phyloP scores from a whole-genome alignment of 345 rosid genomes.

The Cardiospermum halicacabum region DNA sequence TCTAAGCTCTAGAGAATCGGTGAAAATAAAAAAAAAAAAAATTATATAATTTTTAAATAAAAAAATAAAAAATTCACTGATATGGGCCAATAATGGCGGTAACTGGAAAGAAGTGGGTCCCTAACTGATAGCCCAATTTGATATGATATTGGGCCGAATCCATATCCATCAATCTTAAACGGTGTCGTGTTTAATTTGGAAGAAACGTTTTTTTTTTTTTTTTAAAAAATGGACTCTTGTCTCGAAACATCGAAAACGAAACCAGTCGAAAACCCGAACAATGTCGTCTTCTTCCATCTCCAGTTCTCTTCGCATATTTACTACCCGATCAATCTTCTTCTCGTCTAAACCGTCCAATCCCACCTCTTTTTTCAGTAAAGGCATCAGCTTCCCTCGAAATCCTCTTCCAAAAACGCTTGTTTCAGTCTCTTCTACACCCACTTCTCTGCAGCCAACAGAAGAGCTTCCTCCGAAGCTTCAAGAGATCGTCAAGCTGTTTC shows the following conservation, averaged over 20 bases:
- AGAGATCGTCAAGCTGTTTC: conserved; percentile 76
- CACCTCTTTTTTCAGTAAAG: conserved; percentile 22
- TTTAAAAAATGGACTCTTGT: not conserved
- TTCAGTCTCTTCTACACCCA: conserved; percentile 33
- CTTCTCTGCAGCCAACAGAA: conserved; percentile 56
- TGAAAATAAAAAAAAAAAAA: too few species aligned
- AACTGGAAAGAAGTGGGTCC: not conserved
- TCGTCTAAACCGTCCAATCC: conserved; percentile 23
- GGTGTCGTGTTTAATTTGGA: not conserved
- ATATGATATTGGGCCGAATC: not conserved
- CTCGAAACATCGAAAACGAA: not conserved
- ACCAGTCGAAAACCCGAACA: not conserved
- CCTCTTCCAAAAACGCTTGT: not conserved
- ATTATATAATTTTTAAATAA: too few species aligned
- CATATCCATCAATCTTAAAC: not conserved
- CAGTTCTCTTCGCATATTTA: conserved; percentile 28
- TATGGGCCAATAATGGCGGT: too few species aligned
- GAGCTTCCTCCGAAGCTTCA: conserved; percentile 88
- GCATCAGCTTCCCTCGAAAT: conserved; percentile 31
- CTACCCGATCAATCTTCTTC: conserved; percentile 24
- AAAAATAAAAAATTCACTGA: too few species aligned
- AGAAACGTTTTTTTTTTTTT: not conserved
- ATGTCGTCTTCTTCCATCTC: conserved; percentile 25
- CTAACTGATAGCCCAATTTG: not conserved
- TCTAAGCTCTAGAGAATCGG: too few species aligned